Conservation (phyloP, 2,329 filamentous ascomycete species). For the Talaromyces sp. region DNA sequence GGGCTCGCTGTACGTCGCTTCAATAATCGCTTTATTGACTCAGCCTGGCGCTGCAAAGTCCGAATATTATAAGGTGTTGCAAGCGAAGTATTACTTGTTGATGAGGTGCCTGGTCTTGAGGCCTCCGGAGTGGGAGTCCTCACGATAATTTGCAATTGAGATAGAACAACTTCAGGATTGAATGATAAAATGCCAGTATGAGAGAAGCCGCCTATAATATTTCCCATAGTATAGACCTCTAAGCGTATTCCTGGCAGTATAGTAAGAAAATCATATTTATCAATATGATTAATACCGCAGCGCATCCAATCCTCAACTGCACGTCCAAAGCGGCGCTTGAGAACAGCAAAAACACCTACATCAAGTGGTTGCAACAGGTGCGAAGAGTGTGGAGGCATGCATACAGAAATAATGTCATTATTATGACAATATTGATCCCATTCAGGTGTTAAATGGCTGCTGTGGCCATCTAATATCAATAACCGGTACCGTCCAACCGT, state of each 20-base stretch:
- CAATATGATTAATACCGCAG: too few species aligned
- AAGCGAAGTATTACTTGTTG: background rate
- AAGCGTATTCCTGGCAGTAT: too few species aligned
- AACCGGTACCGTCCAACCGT: too few species aligned
- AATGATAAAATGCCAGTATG: slow-evolving; percentile 1
- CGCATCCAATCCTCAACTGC: slow-evolving; percentile 1
- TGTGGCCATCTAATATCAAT: too few species aligned
- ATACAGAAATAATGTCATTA: too few species aligned
- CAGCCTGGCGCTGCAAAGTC: background rate
- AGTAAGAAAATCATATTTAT: too few species aligned
- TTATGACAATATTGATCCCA: too few species aligned
- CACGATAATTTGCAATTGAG: background rate
- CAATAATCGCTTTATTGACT: background rate
- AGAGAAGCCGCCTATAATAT: background rate
- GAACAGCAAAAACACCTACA: background rate
- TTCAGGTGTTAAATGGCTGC: too few species aligned
- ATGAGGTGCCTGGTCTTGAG: background rate
- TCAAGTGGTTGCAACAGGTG: slow-evolving; percentile 4
- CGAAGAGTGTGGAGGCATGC: too few species aligned
- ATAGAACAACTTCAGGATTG: background rate
- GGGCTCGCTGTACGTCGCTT: background rate
- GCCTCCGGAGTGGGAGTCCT: background rate
- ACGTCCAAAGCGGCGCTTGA: background rate
- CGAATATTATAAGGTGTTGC: slow-evolving; percentile 2
- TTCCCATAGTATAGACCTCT: too few species aligned